Evolutionary conservation across 2,329 filamentous ascomycete genomes (phyloP), one percentile per base, ranked within the genome.

Genomic region (Colletotrichum australisinense): DNA sequence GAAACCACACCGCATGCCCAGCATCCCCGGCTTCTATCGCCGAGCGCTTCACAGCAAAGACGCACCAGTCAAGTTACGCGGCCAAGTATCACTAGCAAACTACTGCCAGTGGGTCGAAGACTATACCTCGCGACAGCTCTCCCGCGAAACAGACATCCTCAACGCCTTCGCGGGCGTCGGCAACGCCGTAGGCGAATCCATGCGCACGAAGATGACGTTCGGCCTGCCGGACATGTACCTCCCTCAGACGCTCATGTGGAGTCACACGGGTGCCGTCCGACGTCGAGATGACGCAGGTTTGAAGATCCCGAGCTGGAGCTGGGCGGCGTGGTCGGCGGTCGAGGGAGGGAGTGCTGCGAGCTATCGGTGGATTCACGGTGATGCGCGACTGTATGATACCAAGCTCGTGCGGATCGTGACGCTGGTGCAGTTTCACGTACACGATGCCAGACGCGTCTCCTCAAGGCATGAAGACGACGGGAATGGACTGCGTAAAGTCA

Each of bases 101-200:
- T 84, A 84, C 78, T 80, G 82, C 1, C 81, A 81, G 6, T 81
- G 83, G 22, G 81, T 84, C 1, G 81, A 84, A 65, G 82, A 84
- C 74, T 81, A 84, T 74, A 81, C 81, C 1, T 77, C 82, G 7
- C 79, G 83, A 5, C 42, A 70, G 49, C 65, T 75, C 22, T 74
- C 65, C 9, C 56, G 46, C 14, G 22, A 42, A 7, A 56, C n/a
- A 1, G 74, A 75, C 42, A 57, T 75, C 14, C 60, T 74, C 2
- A 38, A 65, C 16, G 74, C 74, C 3, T 75, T 75, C 62, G 64
- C 62, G 5, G 74, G 74, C 6, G 62, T 73, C 5, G 63, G n/a
- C 28, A 68, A 62, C 49, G 69, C 46, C 16, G 46, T 72, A 11
- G 55, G n/a, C 35, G 62, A 60, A 14, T 63, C 55, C 14, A 56